Base-by-base conservation (phyloP, 192 early-diverging fungal genomes). In the Coemansia guatemalensis region DNA sequence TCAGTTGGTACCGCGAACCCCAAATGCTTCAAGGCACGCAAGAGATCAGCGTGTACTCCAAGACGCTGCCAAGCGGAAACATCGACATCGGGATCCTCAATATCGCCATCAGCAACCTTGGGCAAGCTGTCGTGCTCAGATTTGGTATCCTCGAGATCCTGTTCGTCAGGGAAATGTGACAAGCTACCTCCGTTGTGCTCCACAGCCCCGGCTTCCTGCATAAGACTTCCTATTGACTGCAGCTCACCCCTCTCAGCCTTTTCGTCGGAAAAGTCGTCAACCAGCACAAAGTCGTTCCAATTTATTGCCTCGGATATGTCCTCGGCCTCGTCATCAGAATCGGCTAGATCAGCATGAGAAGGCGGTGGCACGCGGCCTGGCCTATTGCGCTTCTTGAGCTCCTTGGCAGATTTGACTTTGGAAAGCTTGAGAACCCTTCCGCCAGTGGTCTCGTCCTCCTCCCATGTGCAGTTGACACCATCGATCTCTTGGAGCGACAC, bases 401-500 rank as follows among this genome's bases (percentile, higher is more conserved):
- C 52, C 50, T 54, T 76, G 21, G 25, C 22, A 24, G 53, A 17
- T n/a, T 56, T 56, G 53, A 30, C 6, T 41, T 74, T 71, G 62
- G 56, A 83, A 66, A 95, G 92, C 60, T 87, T 88, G 32, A 92
- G 74, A 0, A 89, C 83, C 47, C 84, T 87, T 44, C 91, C 89
- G 7, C 87, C 86, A 1, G 65, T 68, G 0, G 67, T 61, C 14
- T 79, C 74, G 35, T 83, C 84, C 8, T 85, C 84, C 50, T 91
- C 85, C 72, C 87, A 88, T 32, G 84, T 84, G 26, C 94, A 86
- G 68, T 93, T 90, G 9, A 95, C 88, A 53, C 86, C 91, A 29
- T 92, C 89, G 24, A 95, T 71, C 58, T 97, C 95, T 69, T 97
- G 93, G 39, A 97, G 81, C 50, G 88, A 88, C 20, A 95, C 52